phyloP scores from a whole-genome alignment of 2,329 filamentous ascomycete genomes.

The Penicillium sp. region DNA sequence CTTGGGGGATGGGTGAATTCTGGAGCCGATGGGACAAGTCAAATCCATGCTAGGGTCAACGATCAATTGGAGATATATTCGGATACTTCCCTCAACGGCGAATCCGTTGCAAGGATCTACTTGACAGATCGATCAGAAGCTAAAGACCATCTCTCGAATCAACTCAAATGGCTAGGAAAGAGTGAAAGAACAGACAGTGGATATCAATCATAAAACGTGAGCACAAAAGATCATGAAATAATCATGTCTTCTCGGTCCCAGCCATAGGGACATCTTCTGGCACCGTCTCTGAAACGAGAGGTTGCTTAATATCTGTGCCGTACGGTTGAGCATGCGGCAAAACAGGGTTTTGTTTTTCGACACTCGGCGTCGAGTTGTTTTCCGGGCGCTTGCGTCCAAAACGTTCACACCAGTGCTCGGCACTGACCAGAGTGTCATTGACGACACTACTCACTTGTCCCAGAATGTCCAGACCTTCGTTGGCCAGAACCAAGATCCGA shows the following conservation, averaged over 20 bases:
- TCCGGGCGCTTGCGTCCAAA: conserved; percentile 52
- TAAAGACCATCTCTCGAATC: not conserved
- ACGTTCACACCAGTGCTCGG: conserved; percentile 83
- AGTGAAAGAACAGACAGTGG: conserved; percentile 15
- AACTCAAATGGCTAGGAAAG: conserved; percentile 4
- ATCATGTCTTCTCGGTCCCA: conserved; percentile 26
- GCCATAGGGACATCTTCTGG: conserved; percentile 34
- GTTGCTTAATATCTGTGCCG: conserved; percentile 28
- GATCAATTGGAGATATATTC: too few relatives aligned
- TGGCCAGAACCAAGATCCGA: conserved; percentile 75
- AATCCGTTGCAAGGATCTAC: too few relatives aligned
- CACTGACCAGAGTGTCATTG: conserved; percentile 81
- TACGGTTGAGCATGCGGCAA: conserved; percentile 15
- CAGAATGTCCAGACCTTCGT: conserved; percentile 92
- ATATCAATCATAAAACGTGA: conserved; percentile 24
- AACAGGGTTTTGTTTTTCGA: conserved; percentile 18
- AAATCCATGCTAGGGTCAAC: too few relatives aligned
- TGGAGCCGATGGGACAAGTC: too few relatives aligned
- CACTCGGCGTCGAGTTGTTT: conserved; percentile 20
- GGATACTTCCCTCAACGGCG: too few relatives aligned
- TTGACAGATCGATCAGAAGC: not conserved
- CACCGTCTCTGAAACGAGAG: conserved; percentile 15
- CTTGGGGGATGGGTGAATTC: too few relatives aligned
- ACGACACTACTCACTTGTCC: conserved; percentile 81
- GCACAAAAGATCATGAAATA: not conserved